Evolutionary conservation across 2,329 filamentous ascomycete genomes (phyloP).

Genomic region (Fusarium sp.): DNA sequence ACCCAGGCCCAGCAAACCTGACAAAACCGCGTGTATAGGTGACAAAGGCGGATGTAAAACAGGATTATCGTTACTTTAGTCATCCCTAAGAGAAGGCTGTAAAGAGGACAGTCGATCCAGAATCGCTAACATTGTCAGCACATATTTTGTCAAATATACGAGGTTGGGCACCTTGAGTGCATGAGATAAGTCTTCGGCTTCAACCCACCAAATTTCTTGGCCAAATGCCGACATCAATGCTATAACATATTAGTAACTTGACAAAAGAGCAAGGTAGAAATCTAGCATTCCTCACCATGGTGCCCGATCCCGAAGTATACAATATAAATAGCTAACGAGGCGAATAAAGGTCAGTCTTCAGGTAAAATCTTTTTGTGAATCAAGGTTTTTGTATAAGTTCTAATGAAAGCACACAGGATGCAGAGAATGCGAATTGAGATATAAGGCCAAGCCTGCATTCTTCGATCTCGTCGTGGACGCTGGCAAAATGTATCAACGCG

Average conservation of each 20-base stretch:
- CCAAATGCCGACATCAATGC: conserved; percentile 15
- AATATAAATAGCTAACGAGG: neutral
- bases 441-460: conserved; percentile 12
- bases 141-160: fast-evolving
- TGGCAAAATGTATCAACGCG: neutral
- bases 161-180: neutral
- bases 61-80: conserved; percentile 10
- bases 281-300: neutral
- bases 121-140: neutral
- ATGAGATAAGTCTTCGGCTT: neutral
- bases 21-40: conserved; percentile 6
- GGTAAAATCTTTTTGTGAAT: conserved; percentile 8
- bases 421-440: conserved; percentile 8
- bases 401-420: conserved; percentile 4
- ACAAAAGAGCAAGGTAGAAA: fast-evolving
- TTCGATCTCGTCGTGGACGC: conserved; percentile 8
- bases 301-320: conserved; percentile 16
- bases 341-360: conserved; percentile 1
- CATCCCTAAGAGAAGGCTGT: conserved; percentile 4
- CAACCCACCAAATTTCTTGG: conserved; percentile 13
- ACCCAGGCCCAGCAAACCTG: conserved; percentile 6
- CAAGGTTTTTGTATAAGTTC: conserved; percentile 11
- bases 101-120: conserved; percentile 13
- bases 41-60: conserved; percentile 11
- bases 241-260: fast-evolving